These are phyloP conservation scores for Cucurbitaria berberidis DNA, from an alignment of 2,329 filamentous ascomycete genomes.

Conservation along the genomic window DNA sequence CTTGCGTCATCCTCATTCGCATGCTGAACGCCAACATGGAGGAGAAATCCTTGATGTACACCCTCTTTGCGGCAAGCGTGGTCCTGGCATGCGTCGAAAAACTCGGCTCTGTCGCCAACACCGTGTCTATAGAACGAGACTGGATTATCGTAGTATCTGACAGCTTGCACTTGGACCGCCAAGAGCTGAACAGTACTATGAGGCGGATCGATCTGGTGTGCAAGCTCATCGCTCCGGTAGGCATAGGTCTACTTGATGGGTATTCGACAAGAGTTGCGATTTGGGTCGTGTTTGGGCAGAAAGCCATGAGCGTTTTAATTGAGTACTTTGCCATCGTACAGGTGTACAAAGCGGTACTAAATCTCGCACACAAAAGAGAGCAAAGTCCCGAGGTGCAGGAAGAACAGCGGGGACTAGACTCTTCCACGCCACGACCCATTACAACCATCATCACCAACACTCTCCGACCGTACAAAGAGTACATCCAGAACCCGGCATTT, in stretches of 20 bases:
- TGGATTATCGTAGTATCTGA: constrained; percentile 66
- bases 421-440: constrained; percentile 3
- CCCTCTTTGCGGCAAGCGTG: constrained; percentile 45
- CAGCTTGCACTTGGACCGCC: constrained; percentile 30
- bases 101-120: constrained; percentile 67
- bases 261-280: constrained; percentile 59
- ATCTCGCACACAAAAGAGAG: constrained; percentile 25
- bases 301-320: constrained; percentile 53
- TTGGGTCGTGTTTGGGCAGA: constrained; percentile 58
- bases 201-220: constrained; percentile 65
- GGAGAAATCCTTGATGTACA: constrained; percentile 31
- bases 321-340: constrained; percentile 63
- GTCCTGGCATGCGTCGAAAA: constrained; percentile 73
- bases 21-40: constrained; percentile 20
- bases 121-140: constrained; percentile 72
- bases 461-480: constrained; percentile 45
- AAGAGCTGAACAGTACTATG: constrained; percentile 64
- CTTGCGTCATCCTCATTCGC: constrained; percentile 36
- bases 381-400: constrained; percentile 4
- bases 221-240: constrained; percentile 62
- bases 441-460: constrained; percentile 6
- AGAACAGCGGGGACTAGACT: no score
- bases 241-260: constrained; percentile 57
- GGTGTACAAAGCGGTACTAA: constrained; percentile 45
- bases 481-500: constrained; percentile 62